Conservation (phyloP, 78 protist species). For the Protostelium mycophagum region DNA sequence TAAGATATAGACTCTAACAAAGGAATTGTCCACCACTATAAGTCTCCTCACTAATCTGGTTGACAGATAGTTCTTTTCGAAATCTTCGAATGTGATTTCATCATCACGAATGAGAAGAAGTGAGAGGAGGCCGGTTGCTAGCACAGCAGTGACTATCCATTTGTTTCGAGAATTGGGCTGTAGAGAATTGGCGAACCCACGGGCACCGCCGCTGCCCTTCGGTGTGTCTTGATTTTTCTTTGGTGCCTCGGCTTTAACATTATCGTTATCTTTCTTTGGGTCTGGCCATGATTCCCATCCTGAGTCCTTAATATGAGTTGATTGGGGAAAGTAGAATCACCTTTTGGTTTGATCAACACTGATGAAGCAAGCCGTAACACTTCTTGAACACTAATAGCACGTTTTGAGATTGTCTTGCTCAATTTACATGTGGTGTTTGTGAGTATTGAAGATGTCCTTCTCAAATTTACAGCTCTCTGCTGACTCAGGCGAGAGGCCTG, state of each 20-base stretch:
- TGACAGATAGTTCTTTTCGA: not conserved
- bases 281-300: not conserved
- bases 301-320: not conserved
- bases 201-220: not conserved
- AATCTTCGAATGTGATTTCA: not conserved
- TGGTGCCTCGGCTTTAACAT: not conserved
- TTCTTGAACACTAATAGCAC: too few relatives aligned
- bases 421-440: too few relatives aligned
- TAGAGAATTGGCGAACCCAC: not conserved
- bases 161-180: not conserved
- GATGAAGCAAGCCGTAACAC: too few relatives aligned
- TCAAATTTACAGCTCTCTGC: too few relatives aligned
- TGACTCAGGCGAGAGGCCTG: too few relatives aligned
- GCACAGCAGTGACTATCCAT: not conserved
- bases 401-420: too few relatives aligned
- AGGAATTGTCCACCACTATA: not conserved
- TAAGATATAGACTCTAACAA: not conserved
- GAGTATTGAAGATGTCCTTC: too few relatives aligned
- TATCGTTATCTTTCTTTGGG: not conserved
- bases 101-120: not conserved
- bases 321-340: not conserved
- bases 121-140: not conserved
- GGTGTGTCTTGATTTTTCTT: not conserved
- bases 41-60: not conserved
- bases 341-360: not conserved